These are phyloP conservation scores for Scheffersomyces coipomensis DNA, from an alignment of 805 yeast species.

Conservation along the genomic window DNA sequence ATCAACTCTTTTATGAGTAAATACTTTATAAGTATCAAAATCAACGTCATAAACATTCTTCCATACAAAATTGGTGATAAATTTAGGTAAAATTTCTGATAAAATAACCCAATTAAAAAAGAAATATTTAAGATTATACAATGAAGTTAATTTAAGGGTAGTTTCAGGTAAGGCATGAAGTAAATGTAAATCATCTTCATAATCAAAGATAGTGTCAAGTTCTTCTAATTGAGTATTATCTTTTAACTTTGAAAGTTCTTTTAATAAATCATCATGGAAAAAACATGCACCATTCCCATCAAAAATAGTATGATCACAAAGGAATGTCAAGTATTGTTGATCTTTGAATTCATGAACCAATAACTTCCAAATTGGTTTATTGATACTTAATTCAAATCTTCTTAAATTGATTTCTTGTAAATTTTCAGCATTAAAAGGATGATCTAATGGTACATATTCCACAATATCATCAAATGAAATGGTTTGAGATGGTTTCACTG, in stretches of 20 bases:
- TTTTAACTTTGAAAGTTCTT: conserved; percentile 9
- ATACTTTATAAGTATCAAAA: conserved; percentile 8
- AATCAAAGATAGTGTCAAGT: conserved; percentile 5
- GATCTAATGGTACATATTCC: conserved; percentile 1
- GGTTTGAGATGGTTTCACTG: conserved; percentile 12
- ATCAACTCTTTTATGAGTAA: conserved; percentile 5
- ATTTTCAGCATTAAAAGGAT: conserved; percentile 10
- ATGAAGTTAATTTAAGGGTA: conserved; percentile 7
- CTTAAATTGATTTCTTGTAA: conserved; percentile 11
- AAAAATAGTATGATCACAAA: conserved; percentile 25
- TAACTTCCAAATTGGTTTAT: conserved; percentile 21
- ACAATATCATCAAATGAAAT: conserved; percentile 22
- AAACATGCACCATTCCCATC: conserved; percentile 32
- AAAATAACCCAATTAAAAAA: background rate
- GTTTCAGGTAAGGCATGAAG: conserved; percentile 6
- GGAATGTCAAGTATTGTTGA: conserved; percentile 18
- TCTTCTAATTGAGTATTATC: conserved; percentile 1
- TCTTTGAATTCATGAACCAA: conserved; percentile 10
- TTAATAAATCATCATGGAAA: conserved; percentile 24
- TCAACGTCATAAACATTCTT: background rate
- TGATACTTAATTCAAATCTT: conserved; percentile 4
- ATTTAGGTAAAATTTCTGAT: background rate
- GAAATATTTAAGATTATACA: conserved; percentile 2
- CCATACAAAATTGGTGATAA: background rate
- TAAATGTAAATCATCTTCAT: conserved; percentile 3